phyloP scores from a whole-genome alignment of 768 basidiomycete genomes.

The Grammothele lineata region DNA sequence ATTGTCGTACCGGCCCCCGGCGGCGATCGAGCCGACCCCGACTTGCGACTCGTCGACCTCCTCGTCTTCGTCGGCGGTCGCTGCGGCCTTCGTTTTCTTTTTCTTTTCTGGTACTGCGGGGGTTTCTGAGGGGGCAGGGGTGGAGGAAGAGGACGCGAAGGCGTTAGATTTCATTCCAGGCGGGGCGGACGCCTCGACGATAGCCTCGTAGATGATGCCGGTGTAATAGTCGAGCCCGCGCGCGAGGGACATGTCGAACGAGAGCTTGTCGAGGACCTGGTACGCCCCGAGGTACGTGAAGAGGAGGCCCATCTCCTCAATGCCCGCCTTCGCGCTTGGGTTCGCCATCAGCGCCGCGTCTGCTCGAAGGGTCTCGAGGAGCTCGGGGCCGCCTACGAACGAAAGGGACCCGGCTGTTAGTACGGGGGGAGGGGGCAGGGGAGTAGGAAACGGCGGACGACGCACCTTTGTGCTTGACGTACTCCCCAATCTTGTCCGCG shows the following conservation, averaged over 20 bases:
- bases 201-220: slow-evolving; percentile 96
- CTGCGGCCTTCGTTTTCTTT: slow-evolving; percentile 38
- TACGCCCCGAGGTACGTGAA: slow-evolving; percentile 83
- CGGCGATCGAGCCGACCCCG: slow-evolving; percentile 99
- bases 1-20: slow-evolving; percentile 93
- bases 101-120: slow-evolving; percentile 35
- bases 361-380: slow-evolving; percentile 65
- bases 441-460: background rate
- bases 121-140: slow-evolving; percentile 18
- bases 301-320: slow-evolving; percentile 81
- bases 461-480: slow-evolving; percentile 90
- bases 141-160: slow-evolving; percentile 33
- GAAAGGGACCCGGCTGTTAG: background rate
- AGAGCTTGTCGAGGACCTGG: slow-evolving; percentile 81
- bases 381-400: slow-evolving; percentile 62
- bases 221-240: slow-evolving; percentile 98
- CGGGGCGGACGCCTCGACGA: slow-evolving; percentile 90
- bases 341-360: slow-evolving; percentile 68
- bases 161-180: slow-evolving; percentile 67
- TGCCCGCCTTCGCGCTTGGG: slow-evolving; percentile 70
- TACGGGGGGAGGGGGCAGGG: background rate
- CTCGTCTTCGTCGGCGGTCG: slow-evolving; percentile 56
- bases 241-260: slow-evolving; percentile 96
- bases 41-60: slow-evolving; percentile 91
- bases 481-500: slow-evolving; percentile 95